Base-by-base conservation (phyloP, 2,329 filamentous ascomycete genomes). In the Achaetomium macrosporum region DNA sequence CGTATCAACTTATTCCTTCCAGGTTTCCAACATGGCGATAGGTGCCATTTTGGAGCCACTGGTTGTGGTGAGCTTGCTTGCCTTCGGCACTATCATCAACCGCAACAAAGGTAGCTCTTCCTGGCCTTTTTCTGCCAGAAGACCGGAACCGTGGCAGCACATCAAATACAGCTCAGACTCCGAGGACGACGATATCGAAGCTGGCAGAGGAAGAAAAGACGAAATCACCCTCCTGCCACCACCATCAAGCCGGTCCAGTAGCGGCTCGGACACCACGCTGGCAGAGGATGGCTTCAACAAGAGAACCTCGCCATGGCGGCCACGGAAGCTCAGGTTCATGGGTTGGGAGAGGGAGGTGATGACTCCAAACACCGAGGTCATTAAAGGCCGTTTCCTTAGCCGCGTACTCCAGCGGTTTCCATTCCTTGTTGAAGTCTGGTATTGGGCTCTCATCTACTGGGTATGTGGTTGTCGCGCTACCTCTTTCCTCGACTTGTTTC, bases 401-500 rank as follows among this genome's bases (percentile, higher is more conserved):
- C 75, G 84, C 5, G 60, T 89, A 35, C 74, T 89, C 13, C 75
- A 75, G 53, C 84, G 80, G 63, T 81, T 87, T 59, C 86, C 87
- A 0, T 90, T 90, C 64, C 67, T 89, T 29, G 82, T 83, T 1
- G 87, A 90, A 68, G 84, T 80, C 39, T 89, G 85, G 84, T 89
- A 89, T 62, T 89, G 85, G 85, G 81, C 82, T 2, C 70, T 88
- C 57, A 83, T 89, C 47, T 89, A 89, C 71, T 89, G 85, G 84
- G 85, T 88, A 76, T 30, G 16, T 11, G n/a, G 50, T n/a, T 15
- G 17, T 15, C n/a, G 29, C 19, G 10, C 4, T 6, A 7, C 9
- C 3, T 19, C 8, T 39, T 16, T 33, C 35, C 1, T 25, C 45
- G 41, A 41, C 19, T 25, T 42, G 7, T 2, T 25, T 6, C 11